Evolutionary conservation across 225 moss, liverwort and hornwort genomes (phyloP), one percentile per base, ranked within the genome.

Genomic region (Bryum argenteum): DNA sequence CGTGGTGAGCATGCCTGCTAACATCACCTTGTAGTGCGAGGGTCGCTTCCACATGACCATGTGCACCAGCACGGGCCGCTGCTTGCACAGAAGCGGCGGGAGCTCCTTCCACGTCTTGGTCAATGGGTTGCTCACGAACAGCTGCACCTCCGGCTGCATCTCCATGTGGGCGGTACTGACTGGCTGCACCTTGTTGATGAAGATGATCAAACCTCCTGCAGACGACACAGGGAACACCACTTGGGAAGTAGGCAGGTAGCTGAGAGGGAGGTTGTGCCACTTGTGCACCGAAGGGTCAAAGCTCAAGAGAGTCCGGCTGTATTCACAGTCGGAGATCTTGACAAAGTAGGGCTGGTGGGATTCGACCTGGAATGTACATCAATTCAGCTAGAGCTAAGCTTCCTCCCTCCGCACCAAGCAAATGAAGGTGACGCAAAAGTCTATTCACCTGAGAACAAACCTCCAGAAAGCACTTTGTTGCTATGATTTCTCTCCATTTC

Each of bases 401-500:
- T 43, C 20, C 52, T n/a, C n/a, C 67, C 61, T 41, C 24, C 67
- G 61, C 53, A 66, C 40, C 67, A 66, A 66, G 50, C 38, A 67
- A 75, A 75, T 58, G 67, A 47, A 75, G 42, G 67, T 51, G 60
- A 52, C 67, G 33, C 39, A 52, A 59, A 59, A 75, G 47, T 48
- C 63, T 70, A 65, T 64, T 83, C 61, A 94, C 87, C 67, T 87
- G 75, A 37, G 94, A 67, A 80, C 87, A 94, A 15, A 88, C 77
- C 75, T 87, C 86, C 73, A 90, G 63, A 71, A 91, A 91, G 65
- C 83, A 85, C 13, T 84, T 88, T 45, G 88, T 79, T 74, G 88
- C 76, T 87, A 94, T 84, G 18, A 87, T 87, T 22, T 79, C 80
- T 71, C 87, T 89, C 94, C 91, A 94, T 73, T 85, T 87, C 72